Percentiles rank a stretch among this genome's conserved stretches.
These are phyloP conservation scores for Gnomoniopsis smithogilvyi DNA, from an alignment of 2,329 filamentous ascomycete species.

Conservation along the genomic window DNA sequence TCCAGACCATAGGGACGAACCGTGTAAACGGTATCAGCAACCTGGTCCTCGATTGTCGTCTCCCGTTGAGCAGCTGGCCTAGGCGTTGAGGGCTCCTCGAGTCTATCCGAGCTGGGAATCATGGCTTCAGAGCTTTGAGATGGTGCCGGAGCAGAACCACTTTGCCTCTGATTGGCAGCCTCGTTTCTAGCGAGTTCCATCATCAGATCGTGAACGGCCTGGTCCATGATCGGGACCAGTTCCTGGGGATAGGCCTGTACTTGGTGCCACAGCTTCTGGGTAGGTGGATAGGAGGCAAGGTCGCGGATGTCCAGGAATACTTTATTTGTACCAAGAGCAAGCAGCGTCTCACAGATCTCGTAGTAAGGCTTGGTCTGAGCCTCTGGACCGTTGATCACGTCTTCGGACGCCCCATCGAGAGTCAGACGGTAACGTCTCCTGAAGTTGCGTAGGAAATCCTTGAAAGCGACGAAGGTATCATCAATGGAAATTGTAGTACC, in stretches of 20 bases:
- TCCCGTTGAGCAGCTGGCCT: slow-evolving; percentile 42
- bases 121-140: slow-evolving; percentile 70
- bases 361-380: slow-evolving; percentile 80
- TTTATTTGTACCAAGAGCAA: slow-evolving; percentile 76
- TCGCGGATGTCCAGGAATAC: slow-evolving; percentile 88
- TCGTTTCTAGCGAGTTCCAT: slow-evolving; percentile 81
- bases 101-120: slow-evolving; percentile 75
- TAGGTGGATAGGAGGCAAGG: slow-evolving; percentile 88
- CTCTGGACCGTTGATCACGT: slow-evolving; percentile 66
- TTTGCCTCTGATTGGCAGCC: slow-evolving; percentile 67
- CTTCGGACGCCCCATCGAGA: slow-evolving; percentile 76
- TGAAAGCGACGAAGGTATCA: slow-evolving; percentile 83
- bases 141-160: slow-evolving; percentile 48
- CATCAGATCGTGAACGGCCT: slow-evolving; percentile 89
- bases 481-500: slow-evolving; percentile 94
- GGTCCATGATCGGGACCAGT: slow-evolving; percentile 95
- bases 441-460: slow-evolving; percentile 90
- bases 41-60: slow-evolving; percentile 71
- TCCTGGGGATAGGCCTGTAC: slow-evolving; percentile 92
- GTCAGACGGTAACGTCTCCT: slow-evolving; percentile 93
- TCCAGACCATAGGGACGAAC: slow-evolving; percentile 89
- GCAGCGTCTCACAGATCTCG: slow-evolving; percentile 84
- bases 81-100: slow-evolving; percentile 47
- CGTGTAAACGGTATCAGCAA: slow-evolving; percentile 76
- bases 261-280: slow-evolving; percentile 93